Conservation (phyloP, 129 eudicot species). For the Flaveria sonorensis region DNA sequence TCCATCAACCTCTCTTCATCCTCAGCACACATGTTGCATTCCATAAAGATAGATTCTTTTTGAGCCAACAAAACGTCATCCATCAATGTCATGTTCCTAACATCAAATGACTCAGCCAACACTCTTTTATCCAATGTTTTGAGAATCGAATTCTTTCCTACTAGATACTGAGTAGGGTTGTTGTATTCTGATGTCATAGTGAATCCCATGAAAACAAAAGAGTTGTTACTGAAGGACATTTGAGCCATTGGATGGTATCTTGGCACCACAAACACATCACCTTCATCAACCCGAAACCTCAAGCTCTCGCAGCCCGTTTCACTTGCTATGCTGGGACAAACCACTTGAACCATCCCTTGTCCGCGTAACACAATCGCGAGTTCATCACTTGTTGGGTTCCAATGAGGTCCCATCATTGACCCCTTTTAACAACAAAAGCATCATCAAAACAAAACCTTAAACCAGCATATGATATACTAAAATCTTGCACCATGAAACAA, state of each 20-base stretch:
- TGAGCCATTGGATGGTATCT: constrained; percentile 69
- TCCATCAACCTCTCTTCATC: constrained; percentile 20
- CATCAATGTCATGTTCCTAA: constrained; percentile 38
- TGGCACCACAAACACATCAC: constrained; percentile 77
- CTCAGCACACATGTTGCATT: constrained; percentile 74
- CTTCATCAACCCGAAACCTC: constrained; percentile 64
- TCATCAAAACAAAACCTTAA: background rate
- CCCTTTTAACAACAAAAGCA: constrained; percentile 44
- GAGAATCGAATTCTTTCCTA: constrained; percentile 57
- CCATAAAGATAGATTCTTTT: constrained; percentile 45
- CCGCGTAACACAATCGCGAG: constrained; percentile 57
- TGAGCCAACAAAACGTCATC: constrained; percentile 43
- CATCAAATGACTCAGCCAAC: constrained; percentile 51
- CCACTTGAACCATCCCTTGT: constrained; percentile 61
- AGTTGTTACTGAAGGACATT: constrained; percentile 59
- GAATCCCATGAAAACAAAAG: constrained; percentile 74
- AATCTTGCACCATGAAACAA: background rate
- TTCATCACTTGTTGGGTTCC: constrained; percentile 68
- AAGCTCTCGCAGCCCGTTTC: constrained; percentile 40
- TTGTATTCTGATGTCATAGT: constrained; percentile 39
- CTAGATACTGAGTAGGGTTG: constrained; percentile 61
- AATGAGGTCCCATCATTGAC: constrained; percentile 86
- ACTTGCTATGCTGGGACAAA: constrained; percentile 45
- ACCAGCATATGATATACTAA: background rate
- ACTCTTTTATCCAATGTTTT: constrained; percentile 45